These are phyloP conservation scores for Hanseniaspora guilliermondii DNA, from an alignment of 805 yeast species.

Conservation along the genomic window DNA sequence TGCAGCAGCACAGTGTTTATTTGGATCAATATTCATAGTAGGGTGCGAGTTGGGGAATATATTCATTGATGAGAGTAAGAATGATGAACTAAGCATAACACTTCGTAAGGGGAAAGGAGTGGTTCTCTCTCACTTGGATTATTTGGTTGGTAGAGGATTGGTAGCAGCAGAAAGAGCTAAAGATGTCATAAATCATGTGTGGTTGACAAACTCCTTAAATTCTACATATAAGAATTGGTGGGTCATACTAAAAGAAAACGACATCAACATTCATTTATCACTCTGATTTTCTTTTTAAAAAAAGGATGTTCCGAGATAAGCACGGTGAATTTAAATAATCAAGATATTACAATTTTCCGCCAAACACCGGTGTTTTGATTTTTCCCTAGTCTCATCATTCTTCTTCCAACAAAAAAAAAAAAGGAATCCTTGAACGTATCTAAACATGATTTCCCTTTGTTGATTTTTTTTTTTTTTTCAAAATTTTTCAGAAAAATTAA, in stretches of 20 bases:
- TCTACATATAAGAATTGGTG: conserved; percentile 10
- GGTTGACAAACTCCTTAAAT: conserved; percentile 5
- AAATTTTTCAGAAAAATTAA: background rate
- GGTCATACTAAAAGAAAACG: conserved; percentile 10
- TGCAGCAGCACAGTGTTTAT: conserved; percentile 10
- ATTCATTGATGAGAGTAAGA: background rate
- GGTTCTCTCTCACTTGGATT: conserved; percentile 6
- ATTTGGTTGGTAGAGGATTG: background rate
- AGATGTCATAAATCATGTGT: conserved; percentile 1
- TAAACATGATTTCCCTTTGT: too few species aligned
- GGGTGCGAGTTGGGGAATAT: conserved; percentile 13
- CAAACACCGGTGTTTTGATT: background rate
- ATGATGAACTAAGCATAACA: background rate
- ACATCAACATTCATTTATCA: conserved; percentile 6
- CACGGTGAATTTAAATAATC: background rate
- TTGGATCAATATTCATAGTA: conserved; percentile 7
- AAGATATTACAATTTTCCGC: background rate
- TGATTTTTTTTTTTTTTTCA: too few species aligned
- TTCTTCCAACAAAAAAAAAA: too few species aligned
- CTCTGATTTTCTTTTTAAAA: background rate
- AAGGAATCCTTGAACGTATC: too few species aligned
- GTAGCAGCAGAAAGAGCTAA: conserved; percentile 12
- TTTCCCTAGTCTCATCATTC: background rate
- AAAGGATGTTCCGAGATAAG: background rate
- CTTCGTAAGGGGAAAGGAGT: background rate